A percentile compares a stretch with the other conserved stretches of the same genome.
These are phyloP conservation scores for Microstegium vimineum DNA, from an alignment of 176 grass and related monocot genomes.

Conservation along the genomic window DNA sequence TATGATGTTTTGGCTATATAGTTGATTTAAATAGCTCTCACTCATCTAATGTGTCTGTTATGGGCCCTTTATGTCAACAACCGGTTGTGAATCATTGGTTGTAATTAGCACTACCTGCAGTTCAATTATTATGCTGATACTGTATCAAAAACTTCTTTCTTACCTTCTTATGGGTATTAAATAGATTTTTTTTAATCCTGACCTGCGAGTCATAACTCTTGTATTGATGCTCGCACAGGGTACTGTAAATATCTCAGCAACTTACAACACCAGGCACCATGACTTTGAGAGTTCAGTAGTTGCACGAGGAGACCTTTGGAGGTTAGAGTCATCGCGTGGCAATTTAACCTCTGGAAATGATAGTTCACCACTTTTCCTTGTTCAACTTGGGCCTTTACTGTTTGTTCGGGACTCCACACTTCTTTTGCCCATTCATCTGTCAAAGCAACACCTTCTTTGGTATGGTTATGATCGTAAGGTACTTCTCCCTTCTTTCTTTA, in stretches of 20 bases:
- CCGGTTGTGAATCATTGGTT: neutral
- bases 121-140: neutral
- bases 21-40: neutral
- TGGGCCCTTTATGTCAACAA: neutral
- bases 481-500: neutral
- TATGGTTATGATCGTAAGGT: conserved; percentile 98
- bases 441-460: conserved; percentile 97
- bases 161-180: neutral
- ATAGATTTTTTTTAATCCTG: neutral
- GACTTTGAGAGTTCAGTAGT: conserved; percentile 74
- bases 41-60: neutral
- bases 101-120: neutral
- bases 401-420: conserved; percentile 86
- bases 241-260: conserved; percentile 67
- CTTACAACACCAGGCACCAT: conserved; percentile 58
- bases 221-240: conserved; percentile 48
- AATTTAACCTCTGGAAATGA: conserved; percentile 56
- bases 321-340: conserved; percentile 69
- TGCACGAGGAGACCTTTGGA: conserved; percentile 86
- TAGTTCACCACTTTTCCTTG: conserved; percentile 73
- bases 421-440: conserved; percentile 94
- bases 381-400: conserved; percentile 85
- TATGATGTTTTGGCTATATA: neutral
- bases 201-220: conserved; percentile 20
- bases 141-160: neutral